Evolutionary conservation across 805 yeast genomes (phyloP).

Genomic region (Starmera pachycereana): DNA sequence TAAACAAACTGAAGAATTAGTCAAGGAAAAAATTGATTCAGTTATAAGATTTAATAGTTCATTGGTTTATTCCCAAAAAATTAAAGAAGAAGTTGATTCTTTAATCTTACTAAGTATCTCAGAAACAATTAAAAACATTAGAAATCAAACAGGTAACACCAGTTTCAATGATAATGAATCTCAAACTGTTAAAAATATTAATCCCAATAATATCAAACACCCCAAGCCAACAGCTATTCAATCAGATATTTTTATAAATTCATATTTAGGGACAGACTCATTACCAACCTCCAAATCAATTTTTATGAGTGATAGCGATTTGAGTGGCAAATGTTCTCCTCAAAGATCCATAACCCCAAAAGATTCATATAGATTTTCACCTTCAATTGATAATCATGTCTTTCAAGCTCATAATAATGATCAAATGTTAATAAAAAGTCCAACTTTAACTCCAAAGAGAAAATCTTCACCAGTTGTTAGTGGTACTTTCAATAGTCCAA

Average conservation of each 20-base stretch:
- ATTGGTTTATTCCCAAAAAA: constrained; percentile 61
- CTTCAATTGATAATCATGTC: constrained; percentile 6
- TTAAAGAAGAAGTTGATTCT: constrained; percentile 69
- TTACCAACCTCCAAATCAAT: constrained; percentile 23
- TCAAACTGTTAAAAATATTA: background rate
- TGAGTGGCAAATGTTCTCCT: constrained; percentile 14
- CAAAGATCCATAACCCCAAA: constrained; percentile 36
- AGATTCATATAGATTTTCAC: constrained; percentile 22
- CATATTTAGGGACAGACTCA: constrained; percentile 30
- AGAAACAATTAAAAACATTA: constrained; percentile 47
- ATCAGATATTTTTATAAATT: constrained; percentile 27
- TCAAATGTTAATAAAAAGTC: constrained; percentile 17
- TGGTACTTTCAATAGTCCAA: constrained; percentile 31
- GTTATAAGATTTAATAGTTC: constrained; percentile 64
- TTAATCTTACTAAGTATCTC: constrained; percentile 53
- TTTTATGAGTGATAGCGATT: constrained; percentile 1
- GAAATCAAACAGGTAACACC: constrained; percentile 15
- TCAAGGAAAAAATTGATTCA: constrained; percentile 57
- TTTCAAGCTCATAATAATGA: constrained; percentile 13
- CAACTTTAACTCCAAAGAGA: constrained; percentile 21
- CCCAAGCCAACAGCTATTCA: constrained; percentile 15
- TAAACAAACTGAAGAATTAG: constrained; percentile 54
- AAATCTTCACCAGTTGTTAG: constrained; percentile 15
- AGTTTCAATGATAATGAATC: background rate
- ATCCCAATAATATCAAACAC: constrained; percentile 1